Percentiles rank a stretch among this genome's conserved stretches.
These are phyloP conservation scores for Boletus subcaerulescens DNA, from an alignment of 768 basidiomycete genomes.

Conservation along the genomic window DNA sequence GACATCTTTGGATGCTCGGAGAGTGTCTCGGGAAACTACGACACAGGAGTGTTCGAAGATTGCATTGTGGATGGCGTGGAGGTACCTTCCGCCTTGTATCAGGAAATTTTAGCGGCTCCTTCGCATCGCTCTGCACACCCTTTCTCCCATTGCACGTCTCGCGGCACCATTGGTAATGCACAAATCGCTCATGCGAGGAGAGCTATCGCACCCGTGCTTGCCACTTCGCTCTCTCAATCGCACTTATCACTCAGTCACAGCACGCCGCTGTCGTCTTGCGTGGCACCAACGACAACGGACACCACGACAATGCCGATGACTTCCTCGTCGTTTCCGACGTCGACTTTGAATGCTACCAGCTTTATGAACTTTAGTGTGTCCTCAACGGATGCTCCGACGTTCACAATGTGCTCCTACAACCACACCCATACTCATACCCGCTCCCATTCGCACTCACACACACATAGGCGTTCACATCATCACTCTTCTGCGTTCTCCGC, in stretches of 20 bases:
- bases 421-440: not conserved
- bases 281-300: not conserved
- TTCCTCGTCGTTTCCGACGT: slow-evolving; percentile 3
- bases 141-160: slow-evolving; percentile 56
- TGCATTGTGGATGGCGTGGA: slow-evolving; percentile 53
- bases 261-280: not conserved
- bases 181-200: slow-evolving; percentile 29
- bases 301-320: slow-evolving; percentile 4
- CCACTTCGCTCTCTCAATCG: not conserved
- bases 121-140: slow-evolving; percentile 53
- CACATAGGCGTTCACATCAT: not conserved
- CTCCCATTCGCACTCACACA: not conserved
- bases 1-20: slow-evolving; percentile 56
- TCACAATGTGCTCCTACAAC: not conserved
- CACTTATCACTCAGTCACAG: not conserved
- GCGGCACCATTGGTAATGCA: slow-evolving; percentile 52
- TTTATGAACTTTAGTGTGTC: not conserved
- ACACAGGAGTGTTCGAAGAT: slow-evolving; percentile 43
- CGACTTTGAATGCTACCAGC: not conserved
- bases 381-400: not conserved
- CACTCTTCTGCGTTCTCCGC: not conserved
- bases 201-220: slow-evolving; percentile 12
- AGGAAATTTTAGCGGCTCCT: slow-evolving; percentile 58
- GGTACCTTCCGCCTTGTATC: slow-evolving; percentile 61
- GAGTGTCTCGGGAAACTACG: slow-evolving; percentile 58